Conservation (phyloP, 306 rosid genomes). For the Prinsepia uniflora region DNA sequence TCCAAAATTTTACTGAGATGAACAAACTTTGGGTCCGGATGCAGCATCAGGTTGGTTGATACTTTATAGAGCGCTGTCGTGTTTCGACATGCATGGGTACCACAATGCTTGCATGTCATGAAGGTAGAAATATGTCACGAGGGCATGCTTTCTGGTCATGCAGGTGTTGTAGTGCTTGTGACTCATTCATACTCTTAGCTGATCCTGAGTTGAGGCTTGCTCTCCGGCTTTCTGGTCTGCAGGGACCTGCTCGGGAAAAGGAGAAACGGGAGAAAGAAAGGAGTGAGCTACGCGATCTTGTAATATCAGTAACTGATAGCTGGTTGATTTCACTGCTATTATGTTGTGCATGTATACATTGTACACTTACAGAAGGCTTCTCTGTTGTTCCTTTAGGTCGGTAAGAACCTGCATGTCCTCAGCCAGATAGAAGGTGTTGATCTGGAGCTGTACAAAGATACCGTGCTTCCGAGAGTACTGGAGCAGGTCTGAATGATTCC, state of each 20-base stretch:
- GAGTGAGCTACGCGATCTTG: conserved; percentile 97
- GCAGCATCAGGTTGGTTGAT: conserved; percentile 65
- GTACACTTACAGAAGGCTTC: conserved; percentile 62
- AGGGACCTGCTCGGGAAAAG: conserved; percentile 97
- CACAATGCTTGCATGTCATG: conserved; percentile 53
- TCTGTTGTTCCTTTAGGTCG: conserved; percentile 69
- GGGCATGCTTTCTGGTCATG: conserved; percentile 72
- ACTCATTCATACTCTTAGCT: conserved; percentile 95
- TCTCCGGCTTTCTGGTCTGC: conserved; percentile 99
- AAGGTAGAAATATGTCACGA: conserved; percentile 46
- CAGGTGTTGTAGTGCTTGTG: conserved; percentile 65
- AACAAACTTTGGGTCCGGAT: conserved; percentile 70
- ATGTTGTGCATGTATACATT: conserved; percentile 40
- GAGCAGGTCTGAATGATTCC: conserved; percentile 68
- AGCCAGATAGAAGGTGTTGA: conserved; percentile 97
- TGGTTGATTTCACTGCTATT: conserved; percentile 63
- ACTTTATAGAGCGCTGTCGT: conserved; percentile 30
- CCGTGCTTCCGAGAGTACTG: conserved; percentile 90
- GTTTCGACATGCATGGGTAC: conserved; percentile 46
- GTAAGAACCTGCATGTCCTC: conserved; percentile 96
- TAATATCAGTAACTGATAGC: conserved; percentile 60
- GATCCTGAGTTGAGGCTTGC: conserved; percentile 99
- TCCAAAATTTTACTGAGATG: conserved; percentile 64
- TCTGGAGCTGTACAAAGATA: conserved; percentile 92
- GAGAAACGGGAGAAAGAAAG: conserved; percentile 98